Evolutionary conservation across 805 yeast species (phyloP).

Genomic region (Geotrichum ghanense): DNA sequence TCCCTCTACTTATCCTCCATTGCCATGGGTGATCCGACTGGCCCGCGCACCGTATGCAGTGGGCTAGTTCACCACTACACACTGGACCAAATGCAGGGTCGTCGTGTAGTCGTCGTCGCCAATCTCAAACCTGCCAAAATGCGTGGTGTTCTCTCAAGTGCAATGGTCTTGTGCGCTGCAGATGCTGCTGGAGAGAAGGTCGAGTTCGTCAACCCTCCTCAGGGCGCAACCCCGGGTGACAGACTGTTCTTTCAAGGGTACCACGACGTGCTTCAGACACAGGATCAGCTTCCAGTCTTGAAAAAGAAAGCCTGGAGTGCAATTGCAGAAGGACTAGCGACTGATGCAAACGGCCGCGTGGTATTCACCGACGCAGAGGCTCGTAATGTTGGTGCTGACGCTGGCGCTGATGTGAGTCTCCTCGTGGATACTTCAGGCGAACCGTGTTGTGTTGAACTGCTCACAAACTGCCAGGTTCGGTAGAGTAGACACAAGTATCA

Average conservation of each 20-base stretch:
- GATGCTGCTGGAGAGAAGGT: conserved; percentile 50
- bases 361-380: no score
- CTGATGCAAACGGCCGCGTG: conserved; percentile 65
- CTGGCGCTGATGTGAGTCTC: no score
- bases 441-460: no score
- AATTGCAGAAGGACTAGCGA: conserved; percentile 81
- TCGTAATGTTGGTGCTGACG: no score
- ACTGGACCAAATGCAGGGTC: conserved; percentile 90
- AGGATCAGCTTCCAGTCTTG: no score
- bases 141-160: conserved; percentile 94
- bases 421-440: no score
- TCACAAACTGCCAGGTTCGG: no score
- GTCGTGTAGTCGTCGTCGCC: conserved; percentile 83
- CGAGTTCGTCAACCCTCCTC: conserved; percentile 93
- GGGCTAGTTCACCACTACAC: conserved; percentile 87
- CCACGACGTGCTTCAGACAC: conserved; percentile 75
- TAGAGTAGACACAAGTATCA: no score
- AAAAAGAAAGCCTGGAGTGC: conserved; percentile 98
- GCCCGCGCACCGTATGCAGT: conserved; percentile 96
- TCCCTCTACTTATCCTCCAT: conserved; percentile 92
- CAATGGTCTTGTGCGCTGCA: conserved; percentile 90
- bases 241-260: conserved; percentile 95
- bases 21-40: conserved; percentile 87
- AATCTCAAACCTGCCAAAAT: conserved; percentile 95
- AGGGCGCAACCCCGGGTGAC: conserved; percentile 89